Evolutionary conservation across 1,284 basidiomycete genomes (phyloP), one percentile per base, ranked within the genome.

Genomic region (Cerioporus squamosus): DNA sequence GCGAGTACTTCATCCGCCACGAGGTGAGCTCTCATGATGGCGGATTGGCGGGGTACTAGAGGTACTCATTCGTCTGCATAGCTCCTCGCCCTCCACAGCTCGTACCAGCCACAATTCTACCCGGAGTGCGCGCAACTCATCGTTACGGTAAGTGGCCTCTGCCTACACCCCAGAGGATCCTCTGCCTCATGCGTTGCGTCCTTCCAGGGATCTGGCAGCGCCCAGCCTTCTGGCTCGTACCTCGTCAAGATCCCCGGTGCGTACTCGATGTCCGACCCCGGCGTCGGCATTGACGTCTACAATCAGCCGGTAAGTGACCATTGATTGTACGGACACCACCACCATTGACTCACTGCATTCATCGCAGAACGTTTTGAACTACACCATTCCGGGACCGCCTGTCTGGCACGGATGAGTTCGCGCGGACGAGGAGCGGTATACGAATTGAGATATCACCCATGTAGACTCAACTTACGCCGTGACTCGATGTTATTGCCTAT

Each of bases 171-270:
- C 9, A 36, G 14, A 36, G 15, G n/a, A 15, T 20, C 31, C 26
- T 8, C 9, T n/a, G n/a, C n/a, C 15, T 33, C 0, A 9, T 10
- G n/a, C 26, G n/a, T n/a, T 14, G 10, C 10, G 6, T 8, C n/a
- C 7, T 23, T 8, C 14, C 18, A 66, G 65, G 66, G 66, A 18
- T 63, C 61, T 20, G 76, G 75, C 36, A 68, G 66, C 26, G 68
- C 68, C 20, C 65, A 68, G 26, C 76, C 76, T 7, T 62, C 69
- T n/a, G 66, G 64, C 14, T 61, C 59, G 17, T 72, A 73, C 60
- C 66, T 75, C 24, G 73, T 76, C 59, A 72, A 70, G 53, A 71
- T 77, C 68, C 77, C 76, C 12, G 76, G 77, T 36, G 76, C 72
- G 15, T 77, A 75, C 64, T 55, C 46, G 64, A 66, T 51, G 66